Evolutionary conservation across 2,329 filamentous ascomycete species (phyloP).

Genomic region (Didymella sp.): DNA sequence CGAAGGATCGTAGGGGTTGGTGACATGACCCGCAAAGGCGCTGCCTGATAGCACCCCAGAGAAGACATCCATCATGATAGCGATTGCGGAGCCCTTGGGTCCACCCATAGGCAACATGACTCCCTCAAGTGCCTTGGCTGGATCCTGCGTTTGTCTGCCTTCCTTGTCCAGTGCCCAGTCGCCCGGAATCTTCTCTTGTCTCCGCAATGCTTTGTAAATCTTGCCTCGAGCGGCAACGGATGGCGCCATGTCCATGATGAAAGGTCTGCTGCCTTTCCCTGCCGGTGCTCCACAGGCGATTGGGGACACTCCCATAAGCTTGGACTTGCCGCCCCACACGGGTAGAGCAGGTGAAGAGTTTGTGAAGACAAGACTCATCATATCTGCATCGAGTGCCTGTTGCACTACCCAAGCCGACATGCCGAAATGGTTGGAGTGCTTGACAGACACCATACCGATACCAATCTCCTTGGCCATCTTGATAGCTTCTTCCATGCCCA

Average conservation of each 20-base stretch:
- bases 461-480: conserved; percentile 69
- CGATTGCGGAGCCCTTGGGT: conserved; percentile 77
- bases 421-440: conserved; percentile 81
- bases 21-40: conserved; percentile 79
- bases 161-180: conserved; percentile 80
- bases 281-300: conserved; percentile 79
- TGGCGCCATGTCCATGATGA: conserved; percentile 79
- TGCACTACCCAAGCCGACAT: conserved; percentile 84
- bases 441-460: conserved; percentile 78
- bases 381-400: conserved; percentile 72
- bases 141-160: conserved; percentile 74
- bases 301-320: conserved; percentile 76
- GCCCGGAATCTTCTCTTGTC: conserved; percentile 71
- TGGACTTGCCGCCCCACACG: conserved; percentile 71
- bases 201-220: conserved; percentile 72
- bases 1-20: conserved; percentile 75
- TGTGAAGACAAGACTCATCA: conserved; percentile 68
- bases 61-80: conserved; percentile 91
- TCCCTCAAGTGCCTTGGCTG: conserved; percentile 67
- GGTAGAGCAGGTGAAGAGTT: conserved; percentile 73
- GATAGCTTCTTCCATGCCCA: conserved; percentile 72
- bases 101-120: conserved; percentile 89
- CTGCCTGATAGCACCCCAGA: conserved; percentile 79
- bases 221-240: conserved; percentile 74
- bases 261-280: conserved; percentile 62